A percentile compares a stretch with the other conserved stretches of the same genome.
phyloP scores from a whole-genome alignment of 202 grass and related monocot genomes.

The Musa balbisiana region DNA sequence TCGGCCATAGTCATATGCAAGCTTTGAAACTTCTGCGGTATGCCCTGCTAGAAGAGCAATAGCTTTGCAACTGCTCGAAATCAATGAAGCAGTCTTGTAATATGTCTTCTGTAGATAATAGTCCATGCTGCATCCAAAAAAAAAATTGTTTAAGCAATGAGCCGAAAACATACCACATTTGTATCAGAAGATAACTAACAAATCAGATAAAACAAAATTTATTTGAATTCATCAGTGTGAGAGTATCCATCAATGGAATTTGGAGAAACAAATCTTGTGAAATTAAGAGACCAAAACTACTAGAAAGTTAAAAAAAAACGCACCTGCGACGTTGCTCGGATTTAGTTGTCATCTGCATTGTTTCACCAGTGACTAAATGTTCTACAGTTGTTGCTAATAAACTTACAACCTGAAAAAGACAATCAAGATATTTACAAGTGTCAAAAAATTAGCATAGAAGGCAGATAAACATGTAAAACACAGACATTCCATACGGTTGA shows the following conservation, averaged over 20 bases:
- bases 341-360: constrained; percentile 83
- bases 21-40: constrained; percentile 71
- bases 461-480: too few species aligned
- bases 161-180: not conserved
- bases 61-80: constrained; percentile 94
- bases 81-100: constrained; percentile 93
- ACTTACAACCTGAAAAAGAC: constrained; percentile 59
- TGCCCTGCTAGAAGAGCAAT: constrained; percentile 91
- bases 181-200: not conserved
- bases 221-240: too few species aligned
- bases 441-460: too few species aligned
- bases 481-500: too few species aligned
- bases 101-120: constrained; percentile 96
- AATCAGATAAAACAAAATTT: not conserved
- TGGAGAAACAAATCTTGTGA: too few species aligned
- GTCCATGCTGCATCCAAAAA: constrained; percentile 66
- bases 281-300: too few species aligned
- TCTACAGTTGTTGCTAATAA: constrained; percentile 80
- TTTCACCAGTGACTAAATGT: constrained; percentile 96
- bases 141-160: not conserved
- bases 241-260: too few species aligned
- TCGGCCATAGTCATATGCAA: constrained; percentile 87
- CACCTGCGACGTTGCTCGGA: constrained; percentile 79
- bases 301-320: not conserved
- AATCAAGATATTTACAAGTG: not conserved